Evolutionary conservation across 345 rosid species (phyloP).

Genomic region (Salix brachista): DNA sequence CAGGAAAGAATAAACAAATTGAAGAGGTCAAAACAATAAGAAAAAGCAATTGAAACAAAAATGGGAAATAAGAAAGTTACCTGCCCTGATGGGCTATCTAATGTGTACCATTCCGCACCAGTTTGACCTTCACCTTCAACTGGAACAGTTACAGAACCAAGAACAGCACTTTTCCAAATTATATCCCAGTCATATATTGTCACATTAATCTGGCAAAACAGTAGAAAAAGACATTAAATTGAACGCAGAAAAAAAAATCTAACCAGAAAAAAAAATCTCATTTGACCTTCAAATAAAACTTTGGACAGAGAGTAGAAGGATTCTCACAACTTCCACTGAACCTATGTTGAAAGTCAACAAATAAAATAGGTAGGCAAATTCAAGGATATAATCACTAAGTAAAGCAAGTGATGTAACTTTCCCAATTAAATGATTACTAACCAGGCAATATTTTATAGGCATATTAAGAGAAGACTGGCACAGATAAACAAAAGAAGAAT

Average conservation of each 20-base stretch:
- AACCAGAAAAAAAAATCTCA: neutral
- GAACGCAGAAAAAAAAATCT: neutral
- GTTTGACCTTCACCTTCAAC: constrained; percentile 91
- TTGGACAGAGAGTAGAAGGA: neutral
- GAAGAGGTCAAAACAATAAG: neutral
- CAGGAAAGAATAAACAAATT: constrained; percentile 10
- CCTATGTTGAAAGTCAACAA: neutral
- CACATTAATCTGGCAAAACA: constrained; percentile 63
- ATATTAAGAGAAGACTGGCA: too few relatives aligned
- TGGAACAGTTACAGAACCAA: constrained; percentile 84
- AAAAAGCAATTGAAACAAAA: neutral
- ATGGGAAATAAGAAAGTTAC: constrained; percentile 35
- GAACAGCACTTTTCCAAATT: constrained; percentile 96
- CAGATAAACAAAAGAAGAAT: neutral
- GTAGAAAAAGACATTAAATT: constrained; percentile 5
- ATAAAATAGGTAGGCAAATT: too few relatives aligned
- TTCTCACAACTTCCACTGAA: neutral
- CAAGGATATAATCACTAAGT: neutral
- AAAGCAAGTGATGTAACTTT: neutral
- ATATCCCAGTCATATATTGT: constrained; percentile 99
- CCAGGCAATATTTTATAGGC: neutral
- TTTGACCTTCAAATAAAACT: neutral
- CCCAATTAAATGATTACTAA: neutral
- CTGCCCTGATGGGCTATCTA: constrained; percentile 95
- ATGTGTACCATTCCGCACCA: constrained; percentile 78